phyloP scores from a whole-genome alignment of 371 early-diverging fungal genomes.

The Mortierella sp. region DNA sequence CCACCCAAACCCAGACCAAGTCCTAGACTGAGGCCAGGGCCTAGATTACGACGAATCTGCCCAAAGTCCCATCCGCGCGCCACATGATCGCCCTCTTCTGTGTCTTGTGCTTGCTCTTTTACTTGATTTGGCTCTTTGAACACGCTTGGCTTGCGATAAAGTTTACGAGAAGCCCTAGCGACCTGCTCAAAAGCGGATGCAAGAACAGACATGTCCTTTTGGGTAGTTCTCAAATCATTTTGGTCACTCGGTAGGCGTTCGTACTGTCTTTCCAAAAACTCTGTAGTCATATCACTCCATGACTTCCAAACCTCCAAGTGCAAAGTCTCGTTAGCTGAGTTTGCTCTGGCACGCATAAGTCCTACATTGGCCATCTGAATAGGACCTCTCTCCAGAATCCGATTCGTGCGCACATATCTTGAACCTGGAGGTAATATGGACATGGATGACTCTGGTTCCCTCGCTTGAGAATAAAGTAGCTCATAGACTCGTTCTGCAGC shows the following conservation, averaged over 20 bases:
- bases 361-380: slow-evolving; percentile 49
- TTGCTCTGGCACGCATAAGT: slow-evolving; percentile 48
- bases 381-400: slow-evolving; percentile 34
- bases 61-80: slow-evolving; percentile 31
- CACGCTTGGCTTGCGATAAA: background rate
- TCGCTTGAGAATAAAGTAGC: slow-evolving; percentile 34
- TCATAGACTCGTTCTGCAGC: slow-evolving; percentile 50
- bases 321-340: slow-evolving; percentile 2
- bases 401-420: slow-evolving; percentile 3
- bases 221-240: background rate
- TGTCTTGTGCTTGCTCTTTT: background rate
- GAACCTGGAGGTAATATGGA: background rate
- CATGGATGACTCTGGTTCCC: background rate
- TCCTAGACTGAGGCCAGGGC: background rate
- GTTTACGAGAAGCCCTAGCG: slow-evolving; percentile 18
- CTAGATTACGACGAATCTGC: slow-evolving; percentile 11
- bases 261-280: slow-evolving; percentile 2
- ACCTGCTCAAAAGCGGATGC: slow-evolving; percentile 46
- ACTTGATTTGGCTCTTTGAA: background rate
- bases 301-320: slow-evolving; percentile 36
- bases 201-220: slow-evolving; percentile 13
- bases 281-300: slow-evolving; percentile 29
- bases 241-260: background rate
- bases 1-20: slow-evolving; percentile 11
- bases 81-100: background rate